Percentiles rank a stretch among this genome's conserved stretches.
Conservation (phyloP, 2,329 filamentous ascomycete genomes). For the Akanthomyces dipterigenus region DNA sequence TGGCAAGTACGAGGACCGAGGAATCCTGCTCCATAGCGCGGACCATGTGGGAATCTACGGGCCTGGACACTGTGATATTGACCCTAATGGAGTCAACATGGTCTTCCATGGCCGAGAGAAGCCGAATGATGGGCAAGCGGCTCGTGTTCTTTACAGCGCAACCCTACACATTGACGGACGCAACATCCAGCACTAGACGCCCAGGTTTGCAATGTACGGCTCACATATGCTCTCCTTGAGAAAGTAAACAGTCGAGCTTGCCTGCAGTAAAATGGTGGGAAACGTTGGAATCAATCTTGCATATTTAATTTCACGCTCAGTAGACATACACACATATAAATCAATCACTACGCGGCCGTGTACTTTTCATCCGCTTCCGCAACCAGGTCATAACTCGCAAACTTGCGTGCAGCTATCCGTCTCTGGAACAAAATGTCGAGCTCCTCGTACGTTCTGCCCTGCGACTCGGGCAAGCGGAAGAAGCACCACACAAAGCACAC, state of each 20-base stretch:
- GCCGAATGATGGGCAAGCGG: neutral
- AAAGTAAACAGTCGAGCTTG: too few relatives aligned
- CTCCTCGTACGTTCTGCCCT: conserved; percentile 20
- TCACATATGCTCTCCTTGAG: neutral
- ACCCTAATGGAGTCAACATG: conserved; percentile 12
- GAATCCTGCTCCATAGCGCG: conserved; percentile 1
- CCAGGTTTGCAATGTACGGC: neutral
- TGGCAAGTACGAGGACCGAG: conserved; percentile 5
- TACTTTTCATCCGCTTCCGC: conserved; percentile 5
- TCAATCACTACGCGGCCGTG: neutral
- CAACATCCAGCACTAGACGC: neutral
- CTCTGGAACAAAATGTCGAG: conserved; percentile 18
- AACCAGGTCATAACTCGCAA: conserved; percentile 13
- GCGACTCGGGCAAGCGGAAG: conserved; percentile 21
- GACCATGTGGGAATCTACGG: conserved; percentile 8
- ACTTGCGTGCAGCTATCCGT: conserved; percentile 14
- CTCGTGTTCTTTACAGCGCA: conserved; percentile 7
- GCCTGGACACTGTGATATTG: conserved; percentile 11
- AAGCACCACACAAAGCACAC: conserved; percentile 17
- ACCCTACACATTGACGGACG: conserved; percentile 4
- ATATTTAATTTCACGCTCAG: too few relatives aligned
- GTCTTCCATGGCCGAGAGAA: conserved; percentile 13
- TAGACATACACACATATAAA: neutral
- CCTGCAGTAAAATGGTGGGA: too few relatives aligned
- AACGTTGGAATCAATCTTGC: too few relatives aligned